Evolutionary conservation across 176 grass and related monocot species (phyloP), one percentile per base, ranked within the genome.

Genomic region (Phyllostachys edulis): DNA sequence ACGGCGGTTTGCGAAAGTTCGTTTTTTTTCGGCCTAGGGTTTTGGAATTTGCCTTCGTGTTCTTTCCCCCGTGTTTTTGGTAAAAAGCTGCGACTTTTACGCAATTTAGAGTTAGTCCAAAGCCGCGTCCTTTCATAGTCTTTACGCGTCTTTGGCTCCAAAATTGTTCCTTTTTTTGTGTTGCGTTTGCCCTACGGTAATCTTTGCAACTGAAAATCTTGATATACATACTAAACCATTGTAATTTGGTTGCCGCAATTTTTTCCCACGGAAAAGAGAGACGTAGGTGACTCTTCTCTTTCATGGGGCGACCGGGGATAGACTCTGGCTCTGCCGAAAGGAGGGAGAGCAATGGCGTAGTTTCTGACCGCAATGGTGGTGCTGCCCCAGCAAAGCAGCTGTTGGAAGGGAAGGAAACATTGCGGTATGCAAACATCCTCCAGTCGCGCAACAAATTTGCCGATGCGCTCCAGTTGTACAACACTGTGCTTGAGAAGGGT

Each of bases 351-450:
- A 90, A 87, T 10, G 85, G 80, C 7, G 34, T 46, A 18, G 75
- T 45, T 38, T 39, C 75, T 56, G 80, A 63, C 62, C 10, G 36
- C 70, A 90, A 87, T 5, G 75, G 62, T 7, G 42, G 17, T 11
- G 61, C 26, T 8, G 65, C 85, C 38, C 75, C 80, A 16, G 34
- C 36, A 18, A 87, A 75, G 69, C 80, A 79, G 16, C 85, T 64
- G 52, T 21, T 62, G 20, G 85, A 90, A 63, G 89, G 80, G 64
- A 82, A 94, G 16, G 93, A 94, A 56, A 61, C 86, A 0, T 40
- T 94, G 80, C 85, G 83, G 46, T 99, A 99, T 45, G 97, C 93
- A 5, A 94, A 92, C 86, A 92, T 96, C 67, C 88, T 99, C n/a
- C 73, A 90, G 60, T 96, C 91, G 0, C 84, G 97, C 36, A 99